Evolutionary conservation across 2,329 filamentous ascomycete species (phyloP), one percentile per base, ranked within the genome.

Genomic region (Madurella fahalii): DNA sequence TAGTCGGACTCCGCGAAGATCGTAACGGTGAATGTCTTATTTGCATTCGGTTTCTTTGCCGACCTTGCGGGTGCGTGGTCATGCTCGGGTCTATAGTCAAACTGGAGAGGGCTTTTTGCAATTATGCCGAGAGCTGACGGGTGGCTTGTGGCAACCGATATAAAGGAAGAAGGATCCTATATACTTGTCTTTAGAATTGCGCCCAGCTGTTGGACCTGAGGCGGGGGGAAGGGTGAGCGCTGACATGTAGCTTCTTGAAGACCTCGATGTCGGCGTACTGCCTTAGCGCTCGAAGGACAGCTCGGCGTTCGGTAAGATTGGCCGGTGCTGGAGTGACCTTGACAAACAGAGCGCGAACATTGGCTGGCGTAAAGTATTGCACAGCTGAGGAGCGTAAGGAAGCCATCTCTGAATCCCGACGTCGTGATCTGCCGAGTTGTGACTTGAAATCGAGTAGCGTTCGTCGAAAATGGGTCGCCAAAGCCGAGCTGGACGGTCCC

Each of bases 281-380:
- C 66, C 81, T 74, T 18, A 84, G 69, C 30, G 76, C 72, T 42
- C 76, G 75, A 34, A 84, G 68, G 17, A 84, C 72, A 8, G 79
- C 79, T 20, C 80, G 77, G 7, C 81, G 77, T 67, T 84, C 79
- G 31, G 74, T 71, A 59, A 84, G 76, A 45, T 59, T 77, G n/a
- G 69, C 62, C 11, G 81, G 81, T 12, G 74, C 63, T 13, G 81
- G 81, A n/a, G 68, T 65, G 17, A 82, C 80, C 39, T 72, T 73
- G 58, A 84, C 62, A 55, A 77, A 77, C 32, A 83, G 40, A 13
- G 68, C 65, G 12, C 69, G 61, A 43, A 56, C 20, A 20, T n/a
- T 57, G 32, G 56, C 52, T 8, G 67, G 34, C 13, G 34, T 37
- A 37, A 37, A 37, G 9, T 9, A 15, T 37, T 37, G 65, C n/a